A percentile compares a stretch with the other conserved stretches of the same genome.
phyloP scores from a whole-genome alignment of 352 stramenopile genomes.

The Phytopythium sindhum region DNA sequence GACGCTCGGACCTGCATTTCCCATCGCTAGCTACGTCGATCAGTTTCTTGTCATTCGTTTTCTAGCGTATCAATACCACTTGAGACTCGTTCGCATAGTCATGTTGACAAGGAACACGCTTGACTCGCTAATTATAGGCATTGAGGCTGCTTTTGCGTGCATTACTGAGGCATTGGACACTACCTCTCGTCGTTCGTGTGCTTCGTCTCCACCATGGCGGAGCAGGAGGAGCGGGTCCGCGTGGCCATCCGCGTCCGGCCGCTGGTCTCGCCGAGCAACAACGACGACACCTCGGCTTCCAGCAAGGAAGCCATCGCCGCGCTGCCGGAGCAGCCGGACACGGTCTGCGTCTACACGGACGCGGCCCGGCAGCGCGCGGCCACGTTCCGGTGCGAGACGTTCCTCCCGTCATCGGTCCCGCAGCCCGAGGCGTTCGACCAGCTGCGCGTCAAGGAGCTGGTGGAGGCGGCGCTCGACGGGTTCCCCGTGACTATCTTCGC shows the following conservation, averaged over 20 bases:
- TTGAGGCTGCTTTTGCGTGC: neutral
- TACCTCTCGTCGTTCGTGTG: neutral
- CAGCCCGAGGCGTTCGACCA: conserved; percentile 60
- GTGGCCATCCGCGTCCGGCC: conserved; percentile 65
- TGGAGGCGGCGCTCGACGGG: conserved; percentile 50
- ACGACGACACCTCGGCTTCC: neutral
- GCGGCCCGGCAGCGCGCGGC: conserved; percentile 26
- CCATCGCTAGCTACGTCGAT: neutral
- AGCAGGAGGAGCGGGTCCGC: conserved; percentile 64
- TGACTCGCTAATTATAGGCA: neutral
- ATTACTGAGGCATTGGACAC: neutral
- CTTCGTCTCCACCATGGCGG: conserved; percentile 15
- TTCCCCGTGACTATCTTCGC: conserved; percentile 75
- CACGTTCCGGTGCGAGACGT: conserved; percentile 65
- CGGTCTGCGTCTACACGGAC: conserved; percentile 47
- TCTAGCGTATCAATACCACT: neutral
- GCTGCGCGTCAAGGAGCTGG: conserved; percentile 37
- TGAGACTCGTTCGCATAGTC: neutral
- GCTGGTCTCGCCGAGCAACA: neutral
- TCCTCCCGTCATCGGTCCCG: conserved; percentile 27
- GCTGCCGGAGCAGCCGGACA: conserved; percentile 31
- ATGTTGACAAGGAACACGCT: too few species aligned
- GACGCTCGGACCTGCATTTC: neutral
- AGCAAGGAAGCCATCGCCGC: conserved; percentile 25
- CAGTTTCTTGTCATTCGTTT: neutral